Evolutionary conservation across 2,329 filamentous ascomycete genomes (phyloP), one percentile per base, ranked within the genome.

Genomic region (Rhinocladiella mackenziei): DNA sequence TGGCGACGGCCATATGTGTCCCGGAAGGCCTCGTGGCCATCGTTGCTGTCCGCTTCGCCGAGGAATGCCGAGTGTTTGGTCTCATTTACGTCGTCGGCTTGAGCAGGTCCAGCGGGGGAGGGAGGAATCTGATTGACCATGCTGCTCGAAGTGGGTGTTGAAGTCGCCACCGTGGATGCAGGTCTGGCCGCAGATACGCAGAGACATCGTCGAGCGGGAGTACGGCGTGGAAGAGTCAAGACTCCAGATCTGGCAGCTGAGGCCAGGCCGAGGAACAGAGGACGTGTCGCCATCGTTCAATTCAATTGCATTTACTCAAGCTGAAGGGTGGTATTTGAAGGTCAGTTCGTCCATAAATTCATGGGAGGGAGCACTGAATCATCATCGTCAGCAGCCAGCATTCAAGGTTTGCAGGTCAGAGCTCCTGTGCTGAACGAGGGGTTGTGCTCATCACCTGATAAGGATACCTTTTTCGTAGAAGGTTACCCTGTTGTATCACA

Each of bases 21-120:
- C 20, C 39, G 39, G n/a, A 33, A 13, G 5, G 39, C 37, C 7
- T 55, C 52, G 35, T 48, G 41, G 13, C 46, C 50, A 26, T 55
- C 50, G 23, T 55, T 52, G 35, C 45, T 50, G 47, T 55, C 52
- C 9, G 52, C 50, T 42, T 55, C 52, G n/a, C 52, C 52, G 8
- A 55, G 41, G 41, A 53, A 55, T 5, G 52, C 46, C 6, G 52
- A 43, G 20, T 52, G 29, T 14, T 37, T 40, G 25, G 43, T 35
- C 11, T 43, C 43, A 18, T 45, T 17, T 20, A 34, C 26, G n/a
- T 43, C 30, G 15, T 47, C 48, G 9, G 33, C 29, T 35, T 39
- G 33, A 15, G 26, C 26, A n/a, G 36, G 22, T 10, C 23, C 25
- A 8, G 43, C 29, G 22, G 39, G 20, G 13, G 38, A 23, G 7